Conservation (phyloP, 306 rosid genomes). For the Ochetophila trinervis region DNA sequence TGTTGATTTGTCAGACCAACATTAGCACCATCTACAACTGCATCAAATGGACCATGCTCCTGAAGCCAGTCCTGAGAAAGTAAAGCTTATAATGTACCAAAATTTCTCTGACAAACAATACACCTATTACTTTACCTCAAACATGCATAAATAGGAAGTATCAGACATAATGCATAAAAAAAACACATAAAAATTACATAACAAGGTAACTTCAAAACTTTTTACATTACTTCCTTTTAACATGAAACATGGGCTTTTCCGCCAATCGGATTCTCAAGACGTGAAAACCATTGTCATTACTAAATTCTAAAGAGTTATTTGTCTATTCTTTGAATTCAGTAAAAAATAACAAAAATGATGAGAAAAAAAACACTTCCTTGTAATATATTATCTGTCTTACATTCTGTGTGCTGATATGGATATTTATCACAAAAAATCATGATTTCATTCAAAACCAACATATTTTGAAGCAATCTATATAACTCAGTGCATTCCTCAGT, state of each 20-base stretch:
- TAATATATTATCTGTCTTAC: background rate
- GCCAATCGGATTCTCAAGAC: background rate
- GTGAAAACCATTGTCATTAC: background rate
- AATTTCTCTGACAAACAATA: conserved; percentile 24
- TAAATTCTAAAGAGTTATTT: no score
- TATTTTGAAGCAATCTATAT: background rate
- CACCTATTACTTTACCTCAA: conserved; percentile 21
- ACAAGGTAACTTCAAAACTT: conserved; percentile 12
- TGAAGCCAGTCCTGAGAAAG: conserved; percentile 80
- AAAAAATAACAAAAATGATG: no score
- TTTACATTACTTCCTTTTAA: background rate
- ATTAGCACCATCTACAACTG: conserved; percentile 92
- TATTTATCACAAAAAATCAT: background rate
- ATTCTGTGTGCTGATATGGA: background rate
- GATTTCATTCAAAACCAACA: background rate
- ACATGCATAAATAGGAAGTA: conserved; percentile 22
- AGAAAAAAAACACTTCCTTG: no score
- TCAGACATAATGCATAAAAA: conserved; percentile 6
- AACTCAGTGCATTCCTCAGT: background rate
- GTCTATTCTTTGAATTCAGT: no score
- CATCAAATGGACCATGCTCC: conserved; percentile 80
- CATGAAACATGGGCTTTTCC: background rate
- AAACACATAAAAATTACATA: conserved; percentile 15
- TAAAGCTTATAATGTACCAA: conserved; percentile 48
- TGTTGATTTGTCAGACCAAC: conserved; percentile 48